Evolutionary conservation across 257 asterid species (phyloP).

Genomic region (Knoxia roxburghii): DNA sequence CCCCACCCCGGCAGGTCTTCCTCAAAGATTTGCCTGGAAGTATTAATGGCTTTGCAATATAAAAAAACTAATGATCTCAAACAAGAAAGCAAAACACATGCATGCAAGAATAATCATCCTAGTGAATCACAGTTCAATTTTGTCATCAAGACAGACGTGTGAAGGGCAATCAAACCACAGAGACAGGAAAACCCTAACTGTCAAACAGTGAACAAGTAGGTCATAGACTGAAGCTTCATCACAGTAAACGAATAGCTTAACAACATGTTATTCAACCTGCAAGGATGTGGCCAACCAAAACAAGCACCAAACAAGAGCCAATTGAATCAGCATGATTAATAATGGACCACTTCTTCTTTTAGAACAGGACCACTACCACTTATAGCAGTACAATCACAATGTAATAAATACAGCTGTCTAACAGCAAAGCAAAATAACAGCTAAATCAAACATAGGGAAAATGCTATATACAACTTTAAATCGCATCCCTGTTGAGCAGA

Average conservation of each 20-base stretch:
- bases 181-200: not conserved
- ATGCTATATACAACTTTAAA: not conserved
- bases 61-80: too few species aligned
- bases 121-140: not conserved
- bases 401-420: slow-evolving; percentile 13
- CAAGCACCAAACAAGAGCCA: not conserved
- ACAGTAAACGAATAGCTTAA: not conserved
- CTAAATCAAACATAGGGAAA: slow-evolving; percentile 1
- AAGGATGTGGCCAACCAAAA: not conserved
- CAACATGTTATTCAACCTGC: too few species aligned
- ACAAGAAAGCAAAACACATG: not conserved
- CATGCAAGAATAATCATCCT: not conserved
- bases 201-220: not conserved
- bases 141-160: not conserved
- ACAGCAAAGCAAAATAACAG: not conserved
- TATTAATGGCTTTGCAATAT: not conserved
- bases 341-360: slow-evolving; percentile 5
- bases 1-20: too few species aligned
- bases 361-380: slow-evolving; percentile 12
- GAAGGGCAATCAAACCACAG: not conserved
- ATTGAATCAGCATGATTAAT: not conserved
- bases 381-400: slow-evolving; percentile 2
- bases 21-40: not conserved
- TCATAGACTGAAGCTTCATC: not conserved
- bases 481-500: not conserved